Base-by-base conservation (phyloP, 140 eudicot species). In the Erigeron philadelphicus region DNA sequence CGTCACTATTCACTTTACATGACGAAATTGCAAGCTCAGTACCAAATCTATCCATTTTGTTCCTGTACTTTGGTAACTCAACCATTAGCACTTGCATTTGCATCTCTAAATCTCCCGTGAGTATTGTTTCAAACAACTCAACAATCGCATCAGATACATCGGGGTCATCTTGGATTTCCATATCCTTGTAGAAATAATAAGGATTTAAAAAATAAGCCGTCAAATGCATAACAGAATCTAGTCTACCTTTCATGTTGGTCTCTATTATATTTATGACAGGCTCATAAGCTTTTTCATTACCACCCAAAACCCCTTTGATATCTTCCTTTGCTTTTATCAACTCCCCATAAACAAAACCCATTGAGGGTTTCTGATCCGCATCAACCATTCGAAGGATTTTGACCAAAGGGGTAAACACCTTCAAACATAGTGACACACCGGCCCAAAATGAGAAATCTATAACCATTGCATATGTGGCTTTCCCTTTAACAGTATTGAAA, bases 41-140 rank as follows among this genome's bases (percentile, higher is more conserved):
- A 54, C 60, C 11, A n/a, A 54, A 49, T 12, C 16, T 49, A 9
- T 12, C 56, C 6, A 9, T 5, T 49, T 49, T 49, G 3, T 12
- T 12, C 31, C 16, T 54, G 42, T 58, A 58, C 42, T 8, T 21
- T 58, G 64, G 64, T 6, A 58, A 25, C 64, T 58, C 64, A 10
- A 8, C 23, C 23, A 0, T 21, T 19, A 25, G 13, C 6, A 58
- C 43, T 58, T 23, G 42, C 4, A 21, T 9, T 58, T 58, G n/a
- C 64, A 58, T 58, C 41, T 58, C 64, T 19, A 58, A 19, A 58
- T 58, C 64, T 19, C 43, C 64, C 1, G 41, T 13, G 9, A 58
- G 8, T 58, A 58, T 7, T 58, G 64, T 58, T 23, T 54, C 60
- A 15, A 54, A n/a, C 1, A 54, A 15, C 11, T 54, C 25, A 54